Evolutionary conservation across 2,329 filamentous ascomycete genomes (phyloP).

Genomic region (Paecilomyces niveus): DNA sequence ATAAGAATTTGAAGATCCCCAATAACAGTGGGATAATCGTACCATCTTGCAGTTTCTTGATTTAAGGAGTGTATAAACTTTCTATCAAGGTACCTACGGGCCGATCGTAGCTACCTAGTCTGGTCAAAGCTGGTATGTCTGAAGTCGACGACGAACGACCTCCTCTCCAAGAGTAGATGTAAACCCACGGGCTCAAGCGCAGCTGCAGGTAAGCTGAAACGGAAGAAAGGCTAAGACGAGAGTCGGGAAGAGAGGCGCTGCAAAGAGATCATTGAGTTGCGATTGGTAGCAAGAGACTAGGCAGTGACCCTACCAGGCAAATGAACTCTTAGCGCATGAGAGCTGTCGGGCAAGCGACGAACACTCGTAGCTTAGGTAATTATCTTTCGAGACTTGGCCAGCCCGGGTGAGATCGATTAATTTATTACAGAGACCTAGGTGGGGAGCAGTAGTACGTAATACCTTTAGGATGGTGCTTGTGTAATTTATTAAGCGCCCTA

Average conservation of each 20-base stretch:
- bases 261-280: not conserved
- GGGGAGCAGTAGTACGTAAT: not conserved
- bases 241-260: not conserved
- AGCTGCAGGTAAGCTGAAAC: not conserved
- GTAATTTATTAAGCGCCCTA: not conserved
- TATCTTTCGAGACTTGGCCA: too few relatives aligned
- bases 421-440: not conserved
- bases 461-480: not conserved
- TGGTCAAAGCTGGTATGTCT: not conserved
- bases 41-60: slow-evolving; percentile 5
- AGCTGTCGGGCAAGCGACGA: not conserved
- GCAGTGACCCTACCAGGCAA: not conserved
- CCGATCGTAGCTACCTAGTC: not conserved
- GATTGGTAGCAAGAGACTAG: not conserved
- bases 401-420: too few relatives aligned
- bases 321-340: not conserved
- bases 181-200: not conserved
- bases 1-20: not conserved
- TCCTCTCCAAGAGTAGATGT: not conserved
- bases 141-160: not conserved
- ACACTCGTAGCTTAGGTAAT: not conserved
- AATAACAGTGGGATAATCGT: not conserved
- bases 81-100: not conserved
- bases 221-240: not conserved
- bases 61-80: not conserved